Evolutionary conservation across 2,329 filamentous ascomycete genomes (phyloP), one percentile per base, ranked within the genome.

Genomic region (Exophiala xenobiotica): DNA sequence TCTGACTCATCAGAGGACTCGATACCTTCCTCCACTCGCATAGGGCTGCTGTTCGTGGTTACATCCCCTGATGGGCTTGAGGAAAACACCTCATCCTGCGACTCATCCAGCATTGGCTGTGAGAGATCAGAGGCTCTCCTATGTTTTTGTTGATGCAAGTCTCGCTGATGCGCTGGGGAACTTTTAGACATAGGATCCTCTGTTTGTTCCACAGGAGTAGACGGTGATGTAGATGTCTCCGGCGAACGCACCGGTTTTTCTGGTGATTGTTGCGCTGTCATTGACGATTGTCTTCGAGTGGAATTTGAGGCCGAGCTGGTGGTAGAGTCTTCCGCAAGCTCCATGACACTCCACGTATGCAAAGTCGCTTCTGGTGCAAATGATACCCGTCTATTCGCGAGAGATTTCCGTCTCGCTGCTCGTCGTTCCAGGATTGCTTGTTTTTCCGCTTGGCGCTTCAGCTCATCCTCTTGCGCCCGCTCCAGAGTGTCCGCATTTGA

Each of bases 321-420:
- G 1, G 90, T 95, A 16, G 89, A 89, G 66, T 96, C 91, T 64
- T 91, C 90, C 66, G 84, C 80, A 57, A 91, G 87, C 65, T 97
- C 92, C 38, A 96, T 82, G 49, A 93, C 91, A 65, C 97, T 91
- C 79, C 95, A 97, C 0, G 93, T 99, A 67, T 99, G 93, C 27
- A 99, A 78, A 3, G 93, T 99, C 9, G 93, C 93, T 71, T 99
- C 93, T 1, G 93, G 93, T 3, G 93, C 93, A 70, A 99, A 99
- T 0, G 92, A 97, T 26, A 99, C 93, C 65, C 93, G 84, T 64
- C 93, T 84, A 67, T 93, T 95, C 41, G 92, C 90, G 51, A 96
- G 79, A 14, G 91, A 96, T 68, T 97, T 97, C 61, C 93, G 82
- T 57, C 93, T 85, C 38, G 90, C 91, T 68, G 95, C 93, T 61